Evolutionary conservation across 2,329 filamentous ascomycete genomes (phyloP), one percentile per base, ranked within the genome.

Genomic region (Diaporthe capsici): DNA sequence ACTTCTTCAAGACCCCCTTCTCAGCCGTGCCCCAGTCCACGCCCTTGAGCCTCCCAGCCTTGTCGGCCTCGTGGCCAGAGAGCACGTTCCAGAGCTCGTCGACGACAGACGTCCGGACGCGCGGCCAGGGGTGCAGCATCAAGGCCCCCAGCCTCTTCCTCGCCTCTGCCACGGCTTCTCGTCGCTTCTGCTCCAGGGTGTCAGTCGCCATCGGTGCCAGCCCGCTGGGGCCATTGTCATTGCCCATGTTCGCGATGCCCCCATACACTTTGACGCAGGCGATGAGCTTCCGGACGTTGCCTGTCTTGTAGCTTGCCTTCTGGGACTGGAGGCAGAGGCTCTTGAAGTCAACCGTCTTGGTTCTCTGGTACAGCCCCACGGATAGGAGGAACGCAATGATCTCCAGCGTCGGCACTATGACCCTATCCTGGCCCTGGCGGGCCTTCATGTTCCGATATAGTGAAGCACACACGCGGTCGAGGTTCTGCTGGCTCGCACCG

Each of bases 211-310:
- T 77, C 58, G 61, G 74, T 49, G 75, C 73, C n/a, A 68, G 61
- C 12, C 63, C 75, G 10, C 55, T 75, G 4, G 44, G 51, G 25
- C 53, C 75, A n/a, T 53, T 44, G 53, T 57, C 75, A n/a, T 53
- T 44, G 53, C 72, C 78, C 63, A 85, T 80, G 2, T 83, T 82
- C 5, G 91, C 91, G 37, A 98, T 84, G 0, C 91, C 92, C 3
- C 92, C 90, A 83, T 98, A 98, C 17, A 97, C 90, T 80, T 93
- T 93, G 76, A 97, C 86, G 31, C 94, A 95, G 0, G 95, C 94
- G 81, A 95, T 91, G 1, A 98, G 88, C 83, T 97, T 96, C 70
- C 92, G 90, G 58, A 98, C 90, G 82, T 95, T 97, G 28, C 93
- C 92, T 1, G 93, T 94, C 84, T 96, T 96, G 86, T 94, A 96